phyloP scores from a whole-genome alignment of 345 rosid genomes.

The Physaria fendleri region DNA sequence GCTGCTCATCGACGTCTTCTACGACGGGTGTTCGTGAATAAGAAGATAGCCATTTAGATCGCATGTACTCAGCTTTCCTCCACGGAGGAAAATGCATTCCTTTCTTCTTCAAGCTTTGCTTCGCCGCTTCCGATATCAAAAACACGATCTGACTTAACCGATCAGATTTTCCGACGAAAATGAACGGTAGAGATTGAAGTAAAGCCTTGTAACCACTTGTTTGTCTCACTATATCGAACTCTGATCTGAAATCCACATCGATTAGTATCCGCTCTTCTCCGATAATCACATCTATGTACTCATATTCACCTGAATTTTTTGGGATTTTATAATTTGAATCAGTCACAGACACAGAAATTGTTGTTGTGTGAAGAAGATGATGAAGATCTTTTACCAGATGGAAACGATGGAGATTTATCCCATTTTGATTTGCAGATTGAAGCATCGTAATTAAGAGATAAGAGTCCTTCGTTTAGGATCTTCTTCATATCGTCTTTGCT shows the following conservation, averaged over 20 bases:
- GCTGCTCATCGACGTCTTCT: too few species aligned
- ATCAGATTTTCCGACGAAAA: constrained; percentile 77
- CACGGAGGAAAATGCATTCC: constrained; percentile 90
- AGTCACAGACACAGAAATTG: background rate
- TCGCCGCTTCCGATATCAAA: constrained; percentile 79
- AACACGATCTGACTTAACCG: constrained; percentile 65
- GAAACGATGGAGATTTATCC: constrained; percentile 58
- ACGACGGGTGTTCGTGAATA: constrained; percentile 33
- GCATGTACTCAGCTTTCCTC: constrained; percentile 78
- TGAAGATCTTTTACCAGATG: constrained; percentile 49
- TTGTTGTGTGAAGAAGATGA: background rate
- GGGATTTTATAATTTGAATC: background rate
- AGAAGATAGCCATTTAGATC: constrained; percentile 81
- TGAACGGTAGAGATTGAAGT: constrained; percentile 63
- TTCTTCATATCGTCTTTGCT: constrained; percentile 60
- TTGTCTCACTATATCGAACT: constrained; percentile 85
- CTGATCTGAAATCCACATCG: constrained; percentile 82
- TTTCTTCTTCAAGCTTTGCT: constrained; percentile 82
- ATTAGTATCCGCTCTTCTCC: constrained; percentile 64
- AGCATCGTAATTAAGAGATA: constrained; percentile 56
- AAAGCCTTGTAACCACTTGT: constrained; percentile 58
- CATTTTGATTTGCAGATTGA: constrained; percentile 88
- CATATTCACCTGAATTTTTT: constrained; percentile 84
- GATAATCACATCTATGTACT: constrained; percentile 70
- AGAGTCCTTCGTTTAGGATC: constrained; percentile 48